Base-by-base conservation (phyloP, 163 green algal genomes). In the Scenedesmus sp. region DNA sequence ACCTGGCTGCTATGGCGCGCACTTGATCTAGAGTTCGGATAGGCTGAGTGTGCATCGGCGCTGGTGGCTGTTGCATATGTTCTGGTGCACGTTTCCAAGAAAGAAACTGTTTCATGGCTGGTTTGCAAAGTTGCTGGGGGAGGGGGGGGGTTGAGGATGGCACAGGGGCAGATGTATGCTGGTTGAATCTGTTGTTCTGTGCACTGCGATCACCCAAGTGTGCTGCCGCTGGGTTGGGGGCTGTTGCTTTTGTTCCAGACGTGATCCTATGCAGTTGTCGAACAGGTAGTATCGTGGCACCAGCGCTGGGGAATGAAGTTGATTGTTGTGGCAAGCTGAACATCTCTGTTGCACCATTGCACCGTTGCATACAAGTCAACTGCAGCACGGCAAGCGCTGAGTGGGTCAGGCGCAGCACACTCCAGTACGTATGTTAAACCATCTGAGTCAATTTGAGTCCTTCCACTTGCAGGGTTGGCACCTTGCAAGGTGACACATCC, bases 1-100 rank as follows among this genome's bases (percentile, higher is more conserved):
- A 89, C 37, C 49, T 92, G 40, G 81, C 20, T 35, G 88, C 88
- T 3, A 89, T 92, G 81, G 81, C 81, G 12, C n/a, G 46, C 3
- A 49, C 81, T 2, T 92, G 49, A 85, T 76, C 65, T 76, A 30
- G 18, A 3, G 30, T 5, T 22, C 16, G 7, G 26, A 40, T 9
- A 4, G 22, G 56, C 56, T 70, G 7, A 53, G 56, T 40, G 65
- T 37, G 9, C 20, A 30, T 37, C 3, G 65, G 0, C 16, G 30
- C 4, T 3, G 30, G 16, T 76, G 30, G 16, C 4, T 22, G 65
- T 76, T 76, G 30, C 3, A 7, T 40, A 40, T n/a, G 56, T n/a
- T 4, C 10, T 0, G 20, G 0, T 9, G 56, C 56, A 3, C 56
- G n/a, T n/a, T n/a, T 33, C 56, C 22, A 7, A 16, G 3, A 40